Evolutionary conservation across 2,329 filamentous ascomycete genomes (phyloP).

Genomic region (Fusarium nisikadoi): DNA sequence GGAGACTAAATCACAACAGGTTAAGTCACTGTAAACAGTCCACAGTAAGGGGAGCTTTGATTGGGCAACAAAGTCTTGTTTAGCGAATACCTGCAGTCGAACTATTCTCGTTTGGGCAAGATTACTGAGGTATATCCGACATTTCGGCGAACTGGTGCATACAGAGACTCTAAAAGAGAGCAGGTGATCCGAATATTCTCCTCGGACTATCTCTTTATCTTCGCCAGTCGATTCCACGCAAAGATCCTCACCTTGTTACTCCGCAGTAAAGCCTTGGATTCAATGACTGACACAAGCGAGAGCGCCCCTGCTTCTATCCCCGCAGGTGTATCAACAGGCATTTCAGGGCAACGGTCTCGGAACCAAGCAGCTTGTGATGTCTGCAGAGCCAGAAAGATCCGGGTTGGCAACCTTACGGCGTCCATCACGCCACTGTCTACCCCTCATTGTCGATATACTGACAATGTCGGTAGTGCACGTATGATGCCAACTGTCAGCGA

Average conservation of each 20-base stretch:
- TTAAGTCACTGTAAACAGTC: background rate
- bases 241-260: background rate
- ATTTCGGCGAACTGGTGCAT: slow-evolving; percentile 34
- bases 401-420: slow-evolving; percentile 2
- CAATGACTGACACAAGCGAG: background rate
- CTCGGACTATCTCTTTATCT: slow-evolving; percentile 4
- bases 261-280: background rate
- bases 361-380: slow-evolving; percentile 41
- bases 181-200: slow-evolving; percentile 39
- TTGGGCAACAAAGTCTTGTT: background rate
- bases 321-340: background rate
- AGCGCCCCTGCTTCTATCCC: background rate
- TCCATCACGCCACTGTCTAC: background rate
- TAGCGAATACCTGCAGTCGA: background rate
- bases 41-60: background rate
- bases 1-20: background rate
- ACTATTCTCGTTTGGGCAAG: background rate
- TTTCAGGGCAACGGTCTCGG: slow-evolving; percentile 5
- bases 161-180: background rate
- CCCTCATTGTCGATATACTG: background rate
- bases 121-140: slow-evolving; percentile 26
- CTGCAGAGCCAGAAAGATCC: slow-evolving; percentile 40
- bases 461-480: slow-evolving; percentile 26
- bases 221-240: too few species aligned
- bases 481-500: slow-evolving; percentile 2